These are phyloP conservation scores for Auriscalpium orientale DNA, from an alignment of 768 basidiomycete genomes.

Conservation along the genomic window DNA sequence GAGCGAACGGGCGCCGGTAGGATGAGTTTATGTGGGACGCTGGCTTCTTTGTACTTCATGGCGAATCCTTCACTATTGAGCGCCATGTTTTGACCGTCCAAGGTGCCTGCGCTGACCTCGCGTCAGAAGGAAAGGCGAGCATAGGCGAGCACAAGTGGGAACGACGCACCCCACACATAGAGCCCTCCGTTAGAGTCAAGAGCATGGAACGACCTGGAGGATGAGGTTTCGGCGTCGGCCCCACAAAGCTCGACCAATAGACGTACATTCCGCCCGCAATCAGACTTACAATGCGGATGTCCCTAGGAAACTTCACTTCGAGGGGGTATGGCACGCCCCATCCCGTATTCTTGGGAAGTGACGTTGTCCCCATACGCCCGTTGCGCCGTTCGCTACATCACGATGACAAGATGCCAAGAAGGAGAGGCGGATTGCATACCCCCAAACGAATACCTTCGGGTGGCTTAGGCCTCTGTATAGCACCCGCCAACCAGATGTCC, in stretches of 20 bases:
- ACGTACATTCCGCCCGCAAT: constrained; percentile 78
- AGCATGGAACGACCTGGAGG: constrained; percentile 78
- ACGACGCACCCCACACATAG: constrained; percentile 69
- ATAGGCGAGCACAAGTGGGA: not conserved
- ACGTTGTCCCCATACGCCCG: constrained; percentile 54
- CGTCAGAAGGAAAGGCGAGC: not conserved
- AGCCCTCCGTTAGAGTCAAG: constrained; percentile 68
- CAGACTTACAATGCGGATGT: constrained; percentile 55
- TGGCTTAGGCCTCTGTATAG: constrained; percentile 65
- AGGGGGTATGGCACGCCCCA: constrained; percentile 57
- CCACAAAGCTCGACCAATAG: not conserved
- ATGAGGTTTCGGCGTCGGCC: not conserved
- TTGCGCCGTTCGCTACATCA: constrained; percentile 48
- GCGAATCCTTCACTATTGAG: constrained; percentile 50
- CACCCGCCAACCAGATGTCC: constrained; percentile 71
- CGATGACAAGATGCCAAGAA: not conserved
- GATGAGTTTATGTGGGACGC: constrained; percentile 47
- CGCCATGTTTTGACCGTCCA: constrained; percentile 39
- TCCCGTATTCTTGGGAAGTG: constrained; percentile 26
- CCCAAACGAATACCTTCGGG: constrained; percentile 48
- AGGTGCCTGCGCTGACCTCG: constrained; percentile 40
- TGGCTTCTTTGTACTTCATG: constrained; percentile 40
- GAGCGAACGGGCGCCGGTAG: constrained; percentile 53
- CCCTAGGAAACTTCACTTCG: constrained; percentile 50
- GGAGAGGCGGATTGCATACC: constrained; percentile 35